Percentiles rank a stretch among this genome's conserved stretches.
phyloP scores from a whole-genome alignment of 495 filamentous ascomycete genomes.

The Peziza echinospora region DNA sequence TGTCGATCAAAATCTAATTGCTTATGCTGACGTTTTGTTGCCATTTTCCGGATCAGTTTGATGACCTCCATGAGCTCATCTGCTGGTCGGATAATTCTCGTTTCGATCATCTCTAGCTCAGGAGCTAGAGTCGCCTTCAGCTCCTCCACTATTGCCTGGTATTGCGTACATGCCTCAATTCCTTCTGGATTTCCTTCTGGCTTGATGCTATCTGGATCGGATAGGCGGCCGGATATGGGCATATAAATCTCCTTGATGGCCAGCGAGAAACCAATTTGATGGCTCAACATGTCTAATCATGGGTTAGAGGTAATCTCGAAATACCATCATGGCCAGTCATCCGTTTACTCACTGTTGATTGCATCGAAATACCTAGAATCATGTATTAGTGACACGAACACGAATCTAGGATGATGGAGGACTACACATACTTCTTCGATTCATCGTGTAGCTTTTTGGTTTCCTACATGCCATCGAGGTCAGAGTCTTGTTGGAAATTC shows the following conservation, averaged over 20 bases:
- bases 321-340: not conserved
- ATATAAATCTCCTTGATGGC: slow-evolving; percentile 92
- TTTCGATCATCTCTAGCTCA: slow-evolving; percentile 95
- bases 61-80: slow-evolving; percentile 87
- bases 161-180: slow-evolving; percentile 89
- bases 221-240: slow-evolving; percentile 86
- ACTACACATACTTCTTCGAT: slow-evolving; percentile 47
- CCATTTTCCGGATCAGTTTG: slow-evolving; percentile 78
- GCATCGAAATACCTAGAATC: slow-evolving; percentile 57
- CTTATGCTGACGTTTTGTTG: slow-evolving; percentile 85
- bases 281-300: slow-evolving; percentile 60
- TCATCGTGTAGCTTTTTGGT: slow-evolving; percentile 93
- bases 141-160: slow-evolving; percentile 76
- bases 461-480: slow-evolving; percentile 27
- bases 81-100: slow-evolving; percentile 73
- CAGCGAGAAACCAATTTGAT: slow-evolving; percentile 97
- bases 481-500: too few species aligned
- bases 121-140: slow-evolving; percentile 71
- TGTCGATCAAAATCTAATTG: slow-evolving; percentile 89
- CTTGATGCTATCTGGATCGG: slow-evolving; percentile 66
- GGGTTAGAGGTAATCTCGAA: not conserved
- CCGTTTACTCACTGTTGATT: slow-evolving; percentile 59
- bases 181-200: slow-evolving; percentile 80
- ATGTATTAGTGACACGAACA: slow-evolving; percentile 1
- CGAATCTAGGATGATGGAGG: slow-evolving; percentile 1